Percentiles rank a stretch among this genome's conserved stretches.
phyloP scores from a whole-genome alignment of 169 alveolate species.

The Ichthyophthirius multifiliis region DNA sequence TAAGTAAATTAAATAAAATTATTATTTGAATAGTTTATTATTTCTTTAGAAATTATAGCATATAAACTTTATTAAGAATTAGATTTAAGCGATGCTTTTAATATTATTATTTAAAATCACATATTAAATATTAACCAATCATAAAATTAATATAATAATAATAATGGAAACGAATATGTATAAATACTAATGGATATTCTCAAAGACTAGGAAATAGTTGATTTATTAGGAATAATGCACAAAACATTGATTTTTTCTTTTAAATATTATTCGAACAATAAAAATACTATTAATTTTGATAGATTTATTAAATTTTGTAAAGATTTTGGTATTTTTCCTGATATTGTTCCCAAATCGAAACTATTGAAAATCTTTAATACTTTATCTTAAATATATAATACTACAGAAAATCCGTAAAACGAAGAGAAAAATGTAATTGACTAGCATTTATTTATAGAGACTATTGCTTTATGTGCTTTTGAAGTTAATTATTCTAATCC shows the following conservation, averaged over 20 bases:
- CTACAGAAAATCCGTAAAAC: not conserved
- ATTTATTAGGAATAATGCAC: slow-evolving; percentile 47
- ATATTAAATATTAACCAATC: not conserved
- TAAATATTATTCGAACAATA: slow-evolving; percentile 27
- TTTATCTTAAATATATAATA: not conserved
- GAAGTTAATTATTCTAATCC: slow-evolving; percentile 47
- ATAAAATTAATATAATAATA: not conserved
- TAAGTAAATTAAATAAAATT: too few species aligned
- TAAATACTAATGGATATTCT: slow-evolving; percentile 54
- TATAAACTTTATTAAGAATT: slow-evolving; percentile 13
- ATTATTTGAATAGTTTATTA: slow-evolving; percentile 35
- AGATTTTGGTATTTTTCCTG: slow-evolving; percentile 61
- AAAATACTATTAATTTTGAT: slow-evolving; percentile 34
- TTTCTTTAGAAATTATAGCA: slow-evolving; percentile 23
- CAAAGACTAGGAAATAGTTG: slow-evolving; percentile 49
- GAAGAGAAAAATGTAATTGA: slow-evolving; percentile 39
- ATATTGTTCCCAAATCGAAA: slow-evolving; percentile 43
- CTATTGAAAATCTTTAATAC: slow-evolving; percentile 11
- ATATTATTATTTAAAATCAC: slow-evolving; percentile 4
- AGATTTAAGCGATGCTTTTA: not conserved
- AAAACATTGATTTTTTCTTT: slow-evolving; percentile 45
- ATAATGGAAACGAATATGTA: slow-evolving; percentile 20
- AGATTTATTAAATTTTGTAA: slow-evolving; percentile 47
- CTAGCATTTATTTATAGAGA: slow-evolving; percentile 61
- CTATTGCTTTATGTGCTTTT: slow-evolving; percentile 52